A percentile compares a stretch with the other conserved stretches of the same genome.
These are phyloP conservation scores for Pseudogymnoascus verrucosus DNA, from an alignment of 2,329 filamentous ascomycete species.

Conservation along the genomic window DNA sequence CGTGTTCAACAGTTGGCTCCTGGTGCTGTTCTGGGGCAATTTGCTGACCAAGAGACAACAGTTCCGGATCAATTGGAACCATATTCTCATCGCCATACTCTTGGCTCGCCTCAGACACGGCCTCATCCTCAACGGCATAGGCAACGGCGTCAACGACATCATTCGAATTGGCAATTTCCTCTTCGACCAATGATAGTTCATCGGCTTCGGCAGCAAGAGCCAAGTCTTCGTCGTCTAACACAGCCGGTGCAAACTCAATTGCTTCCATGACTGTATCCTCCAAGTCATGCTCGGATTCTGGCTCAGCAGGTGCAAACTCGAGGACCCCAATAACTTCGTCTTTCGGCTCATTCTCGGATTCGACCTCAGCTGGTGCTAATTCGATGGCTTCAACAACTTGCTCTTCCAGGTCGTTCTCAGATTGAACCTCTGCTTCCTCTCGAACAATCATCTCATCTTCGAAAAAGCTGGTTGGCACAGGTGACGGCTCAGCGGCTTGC, in stretches of 20 bases:
- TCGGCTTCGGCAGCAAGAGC: slow-evolving; percentile 51
- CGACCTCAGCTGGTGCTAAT: slow-evolving; percentile 29
- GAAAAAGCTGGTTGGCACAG: slow-evolving; percentile 45
- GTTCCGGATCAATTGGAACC: slow-evolving; percentile 41
- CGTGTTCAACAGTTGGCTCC: slow-evolving; percentile 11
- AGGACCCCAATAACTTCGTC: slow-evolving; percentile 32
- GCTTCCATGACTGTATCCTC: slow-evolving; percentile 31
- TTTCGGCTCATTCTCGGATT: slow-evolving; percentile 22
- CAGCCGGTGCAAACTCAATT: slow-evolving; percentile 38
- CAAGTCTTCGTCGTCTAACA: slow-evolving; percentile 47
- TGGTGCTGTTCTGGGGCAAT: slow-evolving; percentile 1
- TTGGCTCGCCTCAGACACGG: slow-evolving; percentile 53
- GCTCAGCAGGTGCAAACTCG: slow-evolving; percentile 33
- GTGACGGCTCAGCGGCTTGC: slow-evolving; percentile 17
- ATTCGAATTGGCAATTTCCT: slow-evolving; percentile 15
- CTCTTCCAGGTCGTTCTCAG: slow-evolving; percentile 25
- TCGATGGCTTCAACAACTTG: slow-evolving; percentile 30
- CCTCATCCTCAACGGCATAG: slow-evolving; percentile 13
- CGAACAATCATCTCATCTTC: slow-evolving; percentile 52
- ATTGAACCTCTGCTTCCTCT: slow-evolving; percentile 26
- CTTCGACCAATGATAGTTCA: slow-evolving; percentile 43
- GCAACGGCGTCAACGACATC: neutral
- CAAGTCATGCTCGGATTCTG: slow-evolving; percentile 18
- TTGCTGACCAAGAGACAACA: slow-evolving; percentile 25
- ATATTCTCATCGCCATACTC: slow-evolving; percentile 62